Evolutionary conservation across 352 stramenopile genomes (phyloP), one percentile per base, ranked within the genome.

Genomic region (Pythium phragmitis): DNA sequence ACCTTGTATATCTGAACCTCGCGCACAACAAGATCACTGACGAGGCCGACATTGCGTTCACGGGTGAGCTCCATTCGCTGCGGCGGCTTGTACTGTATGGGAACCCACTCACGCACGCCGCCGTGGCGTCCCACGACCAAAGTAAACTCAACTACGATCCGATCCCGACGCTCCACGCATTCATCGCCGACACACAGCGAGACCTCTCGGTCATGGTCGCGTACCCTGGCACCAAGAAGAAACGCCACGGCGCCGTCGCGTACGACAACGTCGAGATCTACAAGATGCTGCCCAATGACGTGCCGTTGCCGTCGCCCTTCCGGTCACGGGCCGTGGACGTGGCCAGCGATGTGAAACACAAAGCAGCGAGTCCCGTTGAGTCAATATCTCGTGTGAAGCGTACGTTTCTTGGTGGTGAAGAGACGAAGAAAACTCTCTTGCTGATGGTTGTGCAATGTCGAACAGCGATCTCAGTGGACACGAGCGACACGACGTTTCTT

Each of bases 181-280:
- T 72, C 21, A 70, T 91, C 14, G 65, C 58, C 2, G 54, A 73
- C 19, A 49, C 21, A 33, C 64, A 69, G 3, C 36, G 30, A 4
- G 46, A 68, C 21, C 54, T 86, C 13, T 75, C 69, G 12, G 68
- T 94, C 17, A 67, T 87, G 9, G 50, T 85, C 7, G 80, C 80
- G 21, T 94, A 88, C 48, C 85, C 85, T 3, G 78, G 77, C 42
- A 87, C 72, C 17, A 91, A 87, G 60, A 83, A 87, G 42, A 89
- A 88, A 45, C 84, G 78, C 33, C 63, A 72, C 9, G 60, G 63
- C 4, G 55, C 76, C 0, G 79, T 69, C 49, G 67, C 73, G 9
- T 92, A 92, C 60, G 80, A 90, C n/a, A 76, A 85, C 28, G 80
- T 92, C 3, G 76, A 91, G 53, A 94, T 94, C 63, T 91, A 87